Percentiles rank a stretch among this genome's conserved stretches.
These are phyloP conservation scores for Leishmania amazonensis DNA, from an alignment of 208 protist species.

Conservation along the genomic window DNA sequence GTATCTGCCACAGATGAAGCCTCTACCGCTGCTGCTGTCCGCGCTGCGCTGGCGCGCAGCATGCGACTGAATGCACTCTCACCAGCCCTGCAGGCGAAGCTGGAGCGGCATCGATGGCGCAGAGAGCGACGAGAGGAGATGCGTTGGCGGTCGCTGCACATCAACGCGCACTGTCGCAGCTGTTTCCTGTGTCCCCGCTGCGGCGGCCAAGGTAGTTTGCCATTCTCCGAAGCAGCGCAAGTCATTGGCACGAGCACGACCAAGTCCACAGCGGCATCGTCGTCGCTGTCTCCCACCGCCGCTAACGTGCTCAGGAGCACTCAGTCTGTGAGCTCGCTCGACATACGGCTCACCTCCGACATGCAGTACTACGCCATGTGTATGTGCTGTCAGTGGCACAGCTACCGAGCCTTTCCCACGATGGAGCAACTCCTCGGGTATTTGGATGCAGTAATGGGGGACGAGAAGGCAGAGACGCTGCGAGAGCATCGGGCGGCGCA, in stretches of 20 bases:
- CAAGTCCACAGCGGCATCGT: neutral
- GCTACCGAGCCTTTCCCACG: conserved; percentile 32
- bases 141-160: conserved; percentile 22
- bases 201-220: conserved; percentile 18
- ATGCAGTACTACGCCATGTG: conserved; percentile 52
- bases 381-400: conserved; percentile 57
- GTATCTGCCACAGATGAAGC: neutral
- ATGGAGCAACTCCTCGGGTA: conserved; percentile 37
- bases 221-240: neutral
- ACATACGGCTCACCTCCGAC: conserved; percentile 27
- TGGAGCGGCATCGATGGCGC: conserved; percentile 23
- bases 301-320: conserved; percentile 1
- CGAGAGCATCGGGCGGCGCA: conserved; percentile 32
- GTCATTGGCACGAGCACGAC: neutral
- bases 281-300: neutral
- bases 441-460: conserved; percentile 22
- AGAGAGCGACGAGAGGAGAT: conserved; percentile 25
- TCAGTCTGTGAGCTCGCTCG: conserved; percentile 20
- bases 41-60: conserved; percentile 8
- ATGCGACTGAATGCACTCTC: conserved; percentile 9
- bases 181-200: conserved; percentile 71
- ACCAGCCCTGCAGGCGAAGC: conserved; percentile 18
- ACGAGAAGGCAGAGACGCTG: conserved; percentile 25
- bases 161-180: conserved; percentile 31
- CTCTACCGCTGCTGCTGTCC: neutral